phyloP scores from a whole-genome alignment of 2,329 filamentous ascomycete species.

The Cyphellophora attinorum region DNA sequence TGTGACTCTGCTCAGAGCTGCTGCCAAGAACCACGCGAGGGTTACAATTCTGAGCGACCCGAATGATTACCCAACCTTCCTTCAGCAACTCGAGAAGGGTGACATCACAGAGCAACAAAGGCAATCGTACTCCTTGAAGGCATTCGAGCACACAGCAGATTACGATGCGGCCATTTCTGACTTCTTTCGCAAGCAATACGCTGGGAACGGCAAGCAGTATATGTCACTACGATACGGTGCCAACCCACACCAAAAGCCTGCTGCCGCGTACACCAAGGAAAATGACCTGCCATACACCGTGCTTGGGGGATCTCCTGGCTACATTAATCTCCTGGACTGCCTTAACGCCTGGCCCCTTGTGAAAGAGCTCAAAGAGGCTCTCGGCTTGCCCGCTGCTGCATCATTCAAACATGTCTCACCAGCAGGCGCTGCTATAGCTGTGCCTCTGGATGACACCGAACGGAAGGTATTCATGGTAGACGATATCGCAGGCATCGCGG shows the following conservation, averaged over 20 bases:
- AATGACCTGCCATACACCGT: slow-evolving; percentile 88
- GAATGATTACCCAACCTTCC: slow-evolving; percentile 84
- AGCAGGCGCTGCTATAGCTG: slow-evolving; percentile 87
- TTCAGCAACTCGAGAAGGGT: slow-evolving; percentile 78
- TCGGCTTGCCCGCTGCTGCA: slow-evolving; percentile 80
- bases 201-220: slow-evolving; percentile 73
- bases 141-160: slow-evolving; percentile 95
- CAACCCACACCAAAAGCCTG: slow-evolving; percentile 97
- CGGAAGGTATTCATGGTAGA: slow-evolving; percentile 98
- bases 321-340: slow-evolving; percentile 94
- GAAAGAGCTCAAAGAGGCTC: slow-evolving; percentile 84
- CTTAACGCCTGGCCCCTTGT: slow-evolving; percentile 96
- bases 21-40: slow-evolving; percentile 93
- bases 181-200: slow-evolving; percentile 97
- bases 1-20: slow-evolving; percentile 89
- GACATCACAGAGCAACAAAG: slow-evolving; percentile 78
- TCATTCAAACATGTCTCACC: slow-evolving; percentile 99
- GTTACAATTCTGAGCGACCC: slow-evolving; percentile 96
- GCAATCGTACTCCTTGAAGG: slow-evolving; percentile 88
- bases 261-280: slow-evolving; percentile 67
- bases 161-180: slow-evolving; percentile 91
- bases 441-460: slow-evolving; percentile 76
- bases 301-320: slow-evolving; percentile 78
- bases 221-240: slow-evolving; percentile 83
- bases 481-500: slow-evolving; percentile 81